Evolutionary conservation across 116 monocot genomes (phyloP), one percentile per base, ranked within the genome.

Genomic region (Trichopus zeylanicus): DNA sequence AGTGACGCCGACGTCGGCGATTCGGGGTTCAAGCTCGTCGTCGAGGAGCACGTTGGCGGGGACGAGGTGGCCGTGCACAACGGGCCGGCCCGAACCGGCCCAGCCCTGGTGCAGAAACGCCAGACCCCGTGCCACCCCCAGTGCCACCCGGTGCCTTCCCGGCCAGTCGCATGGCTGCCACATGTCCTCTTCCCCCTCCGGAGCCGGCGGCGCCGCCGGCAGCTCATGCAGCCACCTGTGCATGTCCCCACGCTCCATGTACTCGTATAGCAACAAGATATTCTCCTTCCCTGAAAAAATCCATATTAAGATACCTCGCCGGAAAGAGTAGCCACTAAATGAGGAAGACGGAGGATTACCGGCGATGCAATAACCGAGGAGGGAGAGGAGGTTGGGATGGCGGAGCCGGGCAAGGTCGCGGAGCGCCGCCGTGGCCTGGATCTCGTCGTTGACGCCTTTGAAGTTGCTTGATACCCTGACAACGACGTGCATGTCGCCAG

Each of bases 221-320:
- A 84, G 84, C 78, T 95, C 95, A 61, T 90, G 81, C 25, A 95
- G 81, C 95, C 89, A 90, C 46, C 81, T 78, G 72, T 77, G 81
- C 20, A 95, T 71, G 71, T 95, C 90, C n/a, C 95, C 90, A 15
- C 73, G 73, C 48, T 90, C 87, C 79, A 95, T 90, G 81, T 95
- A 95, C 60, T 89, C 84, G 54, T 90, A 87, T 4, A 95, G 66
- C 4, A 81, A 37, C 7, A 95, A 72, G 64, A 7, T n/a, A n/a
- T 79, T 86, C 62, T 81, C 71, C 39, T 57, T 74, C 26, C 89
- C 86, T 86, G 26, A 5, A 33, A 4, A 33, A 33, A 33, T 8
- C 4, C 32, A 33, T 33, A 33, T 33, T n/a, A n/a, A n/a, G 32
- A 33, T 9, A 6, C 13, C 48, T 9, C 53, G 28, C 24, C 24